These are phyloP conservation scores for Sporisorium exsertum DNA, from an alignment of 1,284 basidiomycete genomes.

Conservation along the genomic window DNA sequence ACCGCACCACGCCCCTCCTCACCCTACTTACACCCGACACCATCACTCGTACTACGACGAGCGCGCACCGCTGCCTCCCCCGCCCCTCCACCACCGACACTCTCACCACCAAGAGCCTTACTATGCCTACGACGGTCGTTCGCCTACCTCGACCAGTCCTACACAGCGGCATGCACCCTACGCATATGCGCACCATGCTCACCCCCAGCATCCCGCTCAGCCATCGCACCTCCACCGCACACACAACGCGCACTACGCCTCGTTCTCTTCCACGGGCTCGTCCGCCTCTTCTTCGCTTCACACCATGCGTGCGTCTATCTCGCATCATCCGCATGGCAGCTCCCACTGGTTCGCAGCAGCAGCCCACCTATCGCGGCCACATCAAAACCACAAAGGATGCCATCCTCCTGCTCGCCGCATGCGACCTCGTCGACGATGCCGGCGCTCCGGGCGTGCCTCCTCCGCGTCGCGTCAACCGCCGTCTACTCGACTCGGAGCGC, in stretches of 20 bases:
- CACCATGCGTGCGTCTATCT: constrained; percentile 27
- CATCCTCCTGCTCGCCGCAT: constrained; percentile 65
- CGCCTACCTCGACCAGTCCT: constrained; percentile 15
- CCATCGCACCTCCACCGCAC: constrained; percentile 19
- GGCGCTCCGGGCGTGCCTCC: constrained; percentile 32
- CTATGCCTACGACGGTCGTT: constrained; percentile 29
- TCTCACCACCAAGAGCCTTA: constrained; percentile 21
- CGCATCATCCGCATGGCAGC: constrained; percentile 19
- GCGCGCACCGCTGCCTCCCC: constrained; percentile 36
- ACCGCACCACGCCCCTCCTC: constrained; percentile 24
- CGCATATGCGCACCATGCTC: constrained; percentile 22
- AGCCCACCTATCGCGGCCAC: constrained; percentile 65
- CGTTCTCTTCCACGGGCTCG: constrained; percentile 30
- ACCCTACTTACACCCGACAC: constrained; percentile 37
- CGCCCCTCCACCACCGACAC: constrained; percentile 46
- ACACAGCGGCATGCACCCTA: constrained; percentile 23
- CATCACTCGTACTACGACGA: constrained; percentile 53
- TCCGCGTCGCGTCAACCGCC: constrained; percentile 62
- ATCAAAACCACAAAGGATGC: constrained; percentile 67
- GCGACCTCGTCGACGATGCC: constrained; percentile 56
- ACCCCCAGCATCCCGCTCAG: constrained; percentile 26
- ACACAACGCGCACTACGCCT: constrained; percentile 19
- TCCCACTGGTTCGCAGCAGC: constrained; percentile 47
- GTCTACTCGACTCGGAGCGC: constrained; percentile 65
- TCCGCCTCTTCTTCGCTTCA: constrained; percentile 29